Evolutionary conservation across 495 filamentous ascomycete genomes (phyloP).

Genomic region (Astrocystis sublimbata): DNA sequence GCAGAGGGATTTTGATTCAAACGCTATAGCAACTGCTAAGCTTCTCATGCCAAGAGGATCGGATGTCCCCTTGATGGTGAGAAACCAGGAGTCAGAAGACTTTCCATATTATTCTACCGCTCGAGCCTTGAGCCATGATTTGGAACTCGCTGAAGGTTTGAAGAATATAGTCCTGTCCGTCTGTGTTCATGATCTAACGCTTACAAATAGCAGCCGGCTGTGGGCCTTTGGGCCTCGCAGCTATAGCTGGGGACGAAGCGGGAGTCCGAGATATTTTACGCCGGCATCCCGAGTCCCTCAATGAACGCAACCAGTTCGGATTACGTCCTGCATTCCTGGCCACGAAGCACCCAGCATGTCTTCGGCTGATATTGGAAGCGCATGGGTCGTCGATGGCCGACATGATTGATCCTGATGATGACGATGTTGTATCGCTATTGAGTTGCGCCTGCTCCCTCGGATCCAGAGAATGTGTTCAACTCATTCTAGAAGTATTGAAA

Average conservation of each 20-base stretch:
- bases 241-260: neutral
- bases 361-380: neutral
- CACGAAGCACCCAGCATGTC: neutral
- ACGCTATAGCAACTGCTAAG: neutral
- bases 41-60: neutral
- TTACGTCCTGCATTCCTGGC: neutral
- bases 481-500: too few relatives aligned
- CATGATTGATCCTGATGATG: neutral
- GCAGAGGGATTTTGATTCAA: too few relatives aligned
- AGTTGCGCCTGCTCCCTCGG: neutral
- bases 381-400: neutral
- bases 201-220: neutral
- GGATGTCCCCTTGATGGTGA: neutral
- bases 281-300: neutral
- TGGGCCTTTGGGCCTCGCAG: neutral
- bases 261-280: neutral
- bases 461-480: neutral
- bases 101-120: too few relatives aligned
- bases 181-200: neutral
- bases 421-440: neutral
- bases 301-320: neutral
- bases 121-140: neutral
- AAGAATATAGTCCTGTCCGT: neutral
- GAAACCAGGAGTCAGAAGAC: too few relatives aligned
- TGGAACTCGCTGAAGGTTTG: constrained; percentile 1